A percentile compares a stretch with the other conserved stretches of the same genome.
These are phyloP conservation scores for Colletotrichum scovillei DNA, from an alignment of 2,329 filamentous ascomycete genomes.

Conservation along the genomic window DNA sequence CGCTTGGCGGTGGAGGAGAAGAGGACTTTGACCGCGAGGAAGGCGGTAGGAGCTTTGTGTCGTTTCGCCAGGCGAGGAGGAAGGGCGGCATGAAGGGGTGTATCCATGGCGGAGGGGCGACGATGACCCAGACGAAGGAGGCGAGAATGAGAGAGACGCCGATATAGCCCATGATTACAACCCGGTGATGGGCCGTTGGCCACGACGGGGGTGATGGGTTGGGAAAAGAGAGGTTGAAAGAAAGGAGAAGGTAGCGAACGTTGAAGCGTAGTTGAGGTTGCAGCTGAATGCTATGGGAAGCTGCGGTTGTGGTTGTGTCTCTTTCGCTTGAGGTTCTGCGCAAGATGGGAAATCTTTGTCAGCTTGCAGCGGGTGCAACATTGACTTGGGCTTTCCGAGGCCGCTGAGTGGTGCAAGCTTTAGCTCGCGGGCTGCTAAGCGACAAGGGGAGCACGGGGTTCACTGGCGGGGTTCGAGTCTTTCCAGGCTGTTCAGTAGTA, in stretches of 20 bases:
- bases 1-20: slow-evolving; percentile 13
- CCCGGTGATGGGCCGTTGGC: not conserved
- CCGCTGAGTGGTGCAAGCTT: not conserved
- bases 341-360: slow-evolving; percentile 6
- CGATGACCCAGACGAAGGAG: slow-evolving; percentile 67
- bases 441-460: slow-evolving; percentile 16
- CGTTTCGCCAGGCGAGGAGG: slow-evolving; percentile 39
- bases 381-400: not conserved
- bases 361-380: not conserved
- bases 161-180: slow-evolving; percentile 62
- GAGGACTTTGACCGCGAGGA: slow-evolving; percentile 16
- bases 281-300: not conserved
- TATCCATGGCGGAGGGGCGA: slow-evolving; percentile 64
- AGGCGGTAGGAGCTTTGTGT: not conserved
- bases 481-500: not conserved
- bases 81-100: slow-evolving; percentile 56
- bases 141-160: slow-evolving; percentile 72
- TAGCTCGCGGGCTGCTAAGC: slow-evolving; percentile 8
- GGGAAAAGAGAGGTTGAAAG: not conserved
- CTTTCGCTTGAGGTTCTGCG: not conserved
- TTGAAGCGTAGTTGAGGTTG: not conserved
- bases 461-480: slow-evolving; percentile 26
- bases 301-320: not conserved
- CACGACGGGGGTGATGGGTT: not conserved
- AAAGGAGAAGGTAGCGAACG: not conserved